phyloP scores from a whole-genome alignment of 2,329 filamentous ascomycete species.

The Aureobasidium sp. region DNA sequence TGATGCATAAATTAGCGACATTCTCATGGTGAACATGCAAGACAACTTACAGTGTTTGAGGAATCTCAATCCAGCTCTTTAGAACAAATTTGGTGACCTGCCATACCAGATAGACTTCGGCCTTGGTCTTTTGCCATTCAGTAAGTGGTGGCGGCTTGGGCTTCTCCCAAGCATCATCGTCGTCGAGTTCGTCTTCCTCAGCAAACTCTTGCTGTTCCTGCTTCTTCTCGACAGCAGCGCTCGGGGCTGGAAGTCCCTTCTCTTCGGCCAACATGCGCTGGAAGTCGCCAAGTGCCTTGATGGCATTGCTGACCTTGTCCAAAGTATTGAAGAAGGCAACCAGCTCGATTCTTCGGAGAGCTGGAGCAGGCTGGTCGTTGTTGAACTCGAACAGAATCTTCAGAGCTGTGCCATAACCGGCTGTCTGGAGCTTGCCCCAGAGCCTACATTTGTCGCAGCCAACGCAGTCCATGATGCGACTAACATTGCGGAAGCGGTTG shows the following conservation, averaged over 20 bases:
- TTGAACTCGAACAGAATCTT: conserved; percentile 97
- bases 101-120: conserved; percentile 59
- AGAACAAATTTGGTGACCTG: conserved; percentile 61
- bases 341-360: conserved; percentile 79
- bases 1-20: conserved; percentile 14
- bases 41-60: conserved; percentile 59
- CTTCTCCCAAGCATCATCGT: conserved; percentile 26
- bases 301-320: conserved; percentile 73
- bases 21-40: background rate
- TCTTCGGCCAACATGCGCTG: conserved; percentile 41
- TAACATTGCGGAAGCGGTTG: conserved; percentile 94
- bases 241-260: conserved; percentile 17
- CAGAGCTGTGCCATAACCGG: conserved; percentile 86
- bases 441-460: conserved; percentile 97
- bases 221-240: conserved; percentile 29
- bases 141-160: conserved; percentile 36
- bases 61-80: conserved; percentile 62
- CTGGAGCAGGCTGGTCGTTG: conserved; percentile 58
- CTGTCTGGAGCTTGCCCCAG: conserved; percentile 95
- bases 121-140: conserved; percentile 51
- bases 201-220: conserved; percentile 20
- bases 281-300: conserved; percentile 71
- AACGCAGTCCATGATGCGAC: conserved; percentile 95
- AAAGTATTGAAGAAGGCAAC: conserved; percentile 94
- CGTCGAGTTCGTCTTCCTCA: conserved; percentile 21